A percentile compares a stretch with the other conserved stretches of the same genome.
These are phyloP conservation scores for Xylaria grammica DNA, from an alignment of 495 filamentous ascomycete species.

Conservation along the genomic window DNA sequence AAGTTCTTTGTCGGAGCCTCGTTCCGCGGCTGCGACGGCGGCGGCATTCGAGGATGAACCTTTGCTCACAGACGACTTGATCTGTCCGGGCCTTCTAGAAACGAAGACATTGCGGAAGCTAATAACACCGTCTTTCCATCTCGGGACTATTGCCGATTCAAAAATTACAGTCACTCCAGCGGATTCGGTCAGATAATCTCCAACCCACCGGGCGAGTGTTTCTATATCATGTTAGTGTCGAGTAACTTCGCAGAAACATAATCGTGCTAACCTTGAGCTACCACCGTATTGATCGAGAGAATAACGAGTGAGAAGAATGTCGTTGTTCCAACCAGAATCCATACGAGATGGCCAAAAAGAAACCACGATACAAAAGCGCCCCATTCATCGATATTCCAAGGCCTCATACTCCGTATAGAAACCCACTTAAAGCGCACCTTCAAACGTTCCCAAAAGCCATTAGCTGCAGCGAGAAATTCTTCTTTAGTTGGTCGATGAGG, in stretches of 20 bases:
- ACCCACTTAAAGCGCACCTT: constrained; percentile 97
- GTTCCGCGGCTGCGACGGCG: constrained; percentile 80
- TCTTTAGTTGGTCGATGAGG: constrained; percentile 90
- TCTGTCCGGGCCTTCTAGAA: constrained; percentile 84
- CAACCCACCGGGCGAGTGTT: constrained; percentile 89
- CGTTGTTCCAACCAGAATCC: constrained; percentile 93
- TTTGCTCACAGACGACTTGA: constrained; percentile 81
- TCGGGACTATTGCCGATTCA: constrained; percentile 95
- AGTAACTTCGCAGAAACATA: neutral
- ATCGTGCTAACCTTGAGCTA: constrained; percentile 77
- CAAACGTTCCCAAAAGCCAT: constrained; percentile 88
- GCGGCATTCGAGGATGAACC: constrained; percentile 86
- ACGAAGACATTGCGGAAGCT: constrained; percentile 97
- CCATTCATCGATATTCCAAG: constrained; percentile 95
- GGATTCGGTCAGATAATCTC: constrained; percentile 93
- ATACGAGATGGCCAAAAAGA: constrained; percentile 87
- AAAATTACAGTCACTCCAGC: constrained; percentile 96
- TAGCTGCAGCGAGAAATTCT: constrained; percentile 89
- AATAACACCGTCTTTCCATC: constrained; percentile 92
- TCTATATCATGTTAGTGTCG: constrained; percentile 55
- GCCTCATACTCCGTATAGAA: constrained; percentile 91
- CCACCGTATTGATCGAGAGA: constrained; percentile 89
- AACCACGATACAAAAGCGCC: constrained; percentile 95
- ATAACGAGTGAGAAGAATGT: constrained; percentile 95
- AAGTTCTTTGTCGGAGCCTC: constrained; percentile 49